Evolutionary conservation across 495 filamentous ascomycete genomes (phyloP), one percentile per base, ranked within the genome.

Genomic region (Staphylotrichum tortipilum): DNA sequence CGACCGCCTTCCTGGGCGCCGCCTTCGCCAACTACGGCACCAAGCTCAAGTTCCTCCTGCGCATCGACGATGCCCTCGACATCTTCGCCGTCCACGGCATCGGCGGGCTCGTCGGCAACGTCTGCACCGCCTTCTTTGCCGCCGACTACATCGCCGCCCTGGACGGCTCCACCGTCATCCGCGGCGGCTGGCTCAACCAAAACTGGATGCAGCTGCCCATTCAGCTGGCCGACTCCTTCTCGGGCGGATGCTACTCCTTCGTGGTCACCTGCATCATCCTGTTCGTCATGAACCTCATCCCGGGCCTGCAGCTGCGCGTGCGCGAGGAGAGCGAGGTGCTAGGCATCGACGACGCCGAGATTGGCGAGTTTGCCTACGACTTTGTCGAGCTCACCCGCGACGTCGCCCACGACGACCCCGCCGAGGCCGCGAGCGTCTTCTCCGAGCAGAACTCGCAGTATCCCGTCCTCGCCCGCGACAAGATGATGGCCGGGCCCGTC

Each of bases 311-410:
- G 50, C 83, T 98, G 47, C 88, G 92, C 38, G 85, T 85, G 2
- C 74, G 69, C 29, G 86, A 92, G 59, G 88, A 92, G 49, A 84
- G 89, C 35, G 92, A 98, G 69, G 82, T 94, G 36, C 73, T 91
- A 44, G 92, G 92, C 58, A 89, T 96, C 49, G 92, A 98, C 63
- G 92, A 97, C 65, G 83, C 83, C 31, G 86, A 98, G 73, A 90
- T 97, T 63, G 92, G 92, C 63, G 92, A 98, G 72, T 98, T 96
- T 68, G 92, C 92, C 31, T 98, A 98, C 65, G 92, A 98, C 68
- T 98, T 95, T 58, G 92, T 98, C 55, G 92, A 98, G 72, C 74
- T 96, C 49, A 85, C 79, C 22, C 81, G 92, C 51, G 87, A 95
- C 54, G 80, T 95, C 18, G 50, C 26, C 26, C 6, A 28, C n/a